A percentile compares a stretch with the other conserved stretches of the same genome.
Evolutionary conservation across 331 rosid species (phyloP).

Genomic region (Pyrus hybrid): DNA sequence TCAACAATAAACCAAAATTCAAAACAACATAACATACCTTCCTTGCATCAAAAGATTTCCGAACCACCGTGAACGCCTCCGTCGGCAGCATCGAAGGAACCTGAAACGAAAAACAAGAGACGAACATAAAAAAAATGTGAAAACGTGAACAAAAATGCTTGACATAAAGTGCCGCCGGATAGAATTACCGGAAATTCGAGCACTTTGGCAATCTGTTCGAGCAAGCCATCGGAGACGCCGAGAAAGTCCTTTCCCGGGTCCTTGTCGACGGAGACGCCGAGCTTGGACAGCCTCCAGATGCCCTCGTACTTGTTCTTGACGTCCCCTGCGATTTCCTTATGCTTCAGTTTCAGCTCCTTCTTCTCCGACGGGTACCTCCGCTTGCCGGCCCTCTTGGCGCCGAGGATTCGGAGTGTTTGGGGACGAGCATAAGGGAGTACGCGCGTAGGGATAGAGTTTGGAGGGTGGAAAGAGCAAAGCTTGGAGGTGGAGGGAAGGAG

Average conservation of each 20-base stretch:
- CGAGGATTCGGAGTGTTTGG: conserved; percentile 23
- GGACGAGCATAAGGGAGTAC: background rate
- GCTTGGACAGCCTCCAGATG: conserved; percentile 65
- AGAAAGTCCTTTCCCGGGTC: conserved; percentile 75
- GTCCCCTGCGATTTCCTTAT: conserved; percentile 23
- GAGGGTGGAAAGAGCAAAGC: conserved; percentile 20
- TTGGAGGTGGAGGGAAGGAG: conserved; percentile 25
- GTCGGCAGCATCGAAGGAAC: conserved; percentile 66
- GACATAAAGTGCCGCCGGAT: background rate
- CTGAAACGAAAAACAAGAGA: conserved; percentile 28
- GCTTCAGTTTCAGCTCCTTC: conserved; percentile 49
- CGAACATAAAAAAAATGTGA: background rate
- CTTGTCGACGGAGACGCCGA: conserved; percentile 43
- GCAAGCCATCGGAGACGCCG: conserved; percentile 47
- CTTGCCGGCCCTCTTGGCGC: conserved; percentile 60
- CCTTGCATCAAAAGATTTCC: conserved; percentile 81
- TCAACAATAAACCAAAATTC: background rate
- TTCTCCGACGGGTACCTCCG: conserved; percentile 80
- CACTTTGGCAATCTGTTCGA: conserved; percentile 49
- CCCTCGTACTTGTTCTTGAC: conserved; percentile 42
- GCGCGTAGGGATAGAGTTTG: background rate
- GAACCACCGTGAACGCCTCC: conserved; percentile 53
- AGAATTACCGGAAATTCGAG: conserved; percentile 46
- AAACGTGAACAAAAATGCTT: background rate
- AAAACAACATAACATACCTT: conserved; percentile 36